Conservation (phyloP, 352 stramenopile genomes). For the Globisporangium solare region DNA sequence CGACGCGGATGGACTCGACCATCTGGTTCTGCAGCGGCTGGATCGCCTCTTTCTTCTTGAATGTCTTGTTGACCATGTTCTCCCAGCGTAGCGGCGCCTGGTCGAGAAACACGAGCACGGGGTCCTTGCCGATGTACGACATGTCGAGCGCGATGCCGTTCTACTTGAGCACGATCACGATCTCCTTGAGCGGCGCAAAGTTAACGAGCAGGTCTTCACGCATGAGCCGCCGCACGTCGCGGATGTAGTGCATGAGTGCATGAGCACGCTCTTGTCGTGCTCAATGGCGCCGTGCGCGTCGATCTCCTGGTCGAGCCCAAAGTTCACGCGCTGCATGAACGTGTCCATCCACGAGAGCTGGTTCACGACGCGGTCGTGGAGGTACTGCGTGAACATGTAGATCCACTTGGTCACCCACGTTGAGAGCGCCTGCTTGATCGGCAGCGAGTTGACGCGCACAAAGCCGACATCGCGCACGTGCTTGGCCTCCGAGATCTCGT, state of each 20-base stretch:
- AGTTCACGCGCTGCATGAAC: constrained; percentile 80
- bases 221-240: constrained; percentile 84
- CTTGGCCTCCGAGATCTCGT: constrained; percentile 88
- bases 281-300: constrained; percentile 30
- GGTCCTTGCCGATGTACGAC: constrained; percentile 80
- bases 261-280: constrained; percentile 53
- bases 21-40: constrained; percentile 88
- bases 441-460: constrained; percentile 89
- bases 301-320: constrained; percentile 67
- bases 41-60: constrained; percentile 90
- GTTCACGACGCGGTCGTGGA: constrained; percentile 87
- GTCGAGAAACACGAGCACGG: constrained; percentile 83
- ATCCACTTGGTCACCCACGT: constrained; percentile 96
- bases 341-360: constrained; percentile 82
- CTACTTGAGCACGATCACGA: constrained; percentile 77
- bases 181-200: constrained; percentile 73
- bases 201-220: constrained; percentile 69
- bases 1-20: constrained; percentile 73
- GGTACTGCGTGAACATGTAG: constrained; percentile 91
- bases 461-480: constrained; percentile 87
- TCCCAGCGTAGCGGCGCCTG: constrained; percentile 89
- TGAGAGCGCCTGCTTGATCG: constrained; percentile 92
- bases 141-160: constrained; percentile 89
- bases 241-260: constrained; percentile 88
- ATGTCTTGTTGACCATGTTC: constrained; percentile 91